These are phyloP conservation scores for Solanum hybrid DNA, from an alignment of 305 asterid species.

Conservation along the genomic window DNA sequence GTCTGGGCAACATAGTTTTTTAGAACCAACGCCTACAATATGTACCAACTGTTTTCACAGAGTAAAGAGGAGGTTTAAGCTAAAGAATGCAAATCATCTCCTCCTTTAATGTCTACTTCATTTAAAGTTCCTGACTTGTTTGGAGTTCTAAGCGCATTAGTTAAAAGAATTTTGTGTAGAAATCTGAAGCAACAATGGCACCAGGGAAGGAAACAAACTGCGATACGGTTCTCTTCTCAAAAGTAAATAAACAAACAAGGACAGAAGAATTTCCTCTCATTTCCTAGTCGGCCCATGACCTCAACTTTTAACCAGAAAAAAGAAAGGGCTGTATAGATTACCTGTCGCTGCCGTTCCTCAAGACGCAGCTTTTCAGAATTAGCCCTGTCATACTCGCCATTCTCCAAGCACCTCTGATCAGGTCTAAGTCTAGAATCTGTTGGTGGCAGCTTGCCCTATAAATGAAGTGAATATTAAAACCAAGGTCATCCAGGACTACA, in stretches of 20 bases:
- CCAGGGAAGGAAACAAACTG: background rate
- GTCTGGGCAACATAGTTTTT: background rate
- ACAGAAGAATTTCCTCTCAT: background rate
- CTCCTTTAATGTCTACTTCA: background rate
- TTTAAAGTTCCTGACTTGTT: background rate
- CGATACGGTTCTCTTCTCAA: background rate
- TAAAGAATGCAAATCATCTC: background rate
- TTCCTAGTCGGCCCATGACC: background rate
- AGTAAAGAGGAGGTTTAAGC: background rate
- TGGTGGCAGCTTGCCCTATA: conserved; percentile 89
- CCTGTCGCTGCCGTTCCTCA: conserved; percentile 96
- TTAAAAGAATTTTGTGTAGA: background rate
- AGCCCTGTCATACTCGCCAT: conserved; percentile 83
- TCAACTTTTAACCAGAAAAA: background rate
- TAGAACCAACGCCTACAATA: background rate
- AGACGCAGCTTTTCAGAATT: conserved; percentile 75
- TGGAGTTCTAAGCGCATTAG: background rate
- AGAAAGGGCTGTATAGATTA: conserved; percentile 9
- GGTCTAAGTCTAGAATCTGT: conserved; percentile 97
- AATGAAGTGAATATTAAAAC: background rate
- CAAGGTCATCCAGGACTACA: background rate
- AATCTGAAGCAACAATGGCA: background rate
- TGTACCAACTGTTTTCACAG: background rate
- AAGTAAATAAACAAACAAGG: background rate
- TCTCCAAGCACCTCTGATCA: conserved; percentile 91